Percentiles rank a stretch among this genome's conserved stretches.
phyloP scores from a whole-genome alignment of 345 rosid genomes.

The Lepidium sativum region DNA sequence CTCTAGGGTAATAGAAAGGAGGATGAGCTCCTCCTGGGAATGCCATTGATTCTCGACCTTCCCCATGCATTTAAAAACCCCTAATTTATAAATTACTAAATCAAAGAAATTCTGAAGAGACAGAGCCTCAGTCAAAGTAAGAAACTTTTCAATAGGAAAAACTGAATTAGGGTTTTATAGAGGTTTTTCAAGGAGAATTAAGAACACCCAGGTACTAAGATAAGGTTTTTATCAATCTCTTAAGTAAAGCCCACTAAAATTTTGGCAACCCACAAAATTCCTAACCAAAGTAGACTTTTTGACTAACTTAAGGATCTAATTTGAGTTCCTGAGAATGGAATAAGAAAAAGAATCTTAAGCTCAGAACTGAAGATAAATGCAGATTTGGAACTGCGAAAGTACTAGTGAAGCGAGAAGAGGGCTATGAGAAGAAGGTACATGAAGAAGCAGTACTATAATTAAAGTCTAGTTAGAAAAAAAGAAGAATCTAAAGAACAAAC shows the following conservation, averaged over 20 bases:
- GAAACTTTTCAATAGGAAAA: background rate
- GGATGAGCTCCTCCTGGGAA: conserved; percentile 54
- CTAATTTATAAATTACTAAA: background rate
- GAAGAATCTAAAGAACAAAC: background rate
- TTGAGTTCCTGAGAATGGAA: background rate
- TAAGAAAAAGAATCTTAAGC: background rate
- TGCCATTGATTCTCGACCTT: conserved; percentile 84
- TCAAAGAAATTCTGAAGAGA: background rate
- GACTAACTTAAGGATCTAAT: conserved; percentile 37
- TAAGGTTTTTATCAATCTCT: background rate
- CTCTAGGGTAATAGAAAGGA: conserved; percentile 53
- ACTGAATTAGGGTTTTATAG: conserved; percentile 8
- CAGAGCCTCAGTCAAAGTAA: background rate
- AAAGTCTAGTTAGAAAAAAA: background rate
- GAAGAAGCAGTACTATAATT: background rate
- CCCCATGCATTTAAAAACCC: conserved; percentile 87
- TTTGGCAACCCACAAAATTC: background rate
- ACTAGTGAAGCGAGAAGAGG: background rate
- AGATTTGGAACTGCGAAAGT: background rate
- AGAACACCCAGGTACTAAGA: background rate
- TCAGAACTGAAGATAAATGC: background rate
- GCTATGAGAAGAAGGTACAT: background rate
- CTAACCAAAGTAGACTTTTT: too few species aligned
- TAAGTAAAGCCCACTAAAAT: background rate
- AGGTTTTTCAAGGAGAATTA: background rate